Percentiles rank a stretch among this genome's conserved stretches.
These are phyloP conservation scores for Neophaeococcomyces mojaviensis DNA, from an alignment of 2,329 filamentous ascomycete genomes.

Conservation along the genomic window DNA sequence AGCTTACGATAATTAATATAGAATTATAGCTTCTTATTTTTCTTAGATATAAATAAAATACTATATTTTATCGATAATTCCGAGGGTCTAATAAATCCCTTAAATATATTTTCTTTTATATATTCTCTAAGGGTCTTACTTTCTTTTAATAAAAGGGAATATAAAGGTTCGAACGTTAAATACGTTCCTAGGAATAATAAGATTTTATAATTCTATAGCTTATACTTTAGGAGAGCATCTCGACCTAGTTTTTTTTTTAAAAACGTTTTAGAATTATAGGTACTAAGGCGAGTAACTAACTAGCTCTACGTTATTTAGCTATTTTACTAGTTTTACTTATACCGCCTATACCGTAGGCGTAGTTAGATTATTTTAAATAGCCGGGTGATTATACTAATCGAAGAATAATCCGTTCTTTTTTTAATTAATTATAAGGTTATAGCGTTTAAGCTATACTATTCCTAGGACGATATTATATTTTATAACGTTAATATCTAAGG, in stretches of 20 bases:
- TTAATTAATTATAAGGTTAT: not conserved
- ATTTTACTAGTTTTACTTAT: not conserved
- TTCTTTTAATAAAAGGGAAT: not conserved
- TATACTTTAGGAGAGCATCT: conserved; percentile 5
- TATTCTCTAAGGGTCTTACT: not conserved
- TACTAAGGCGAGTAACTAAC: not conserved
- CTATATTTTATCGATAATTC: not conserved
- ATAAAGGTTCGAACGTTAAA: not conserved
- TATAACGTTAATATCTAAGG: not conserved
- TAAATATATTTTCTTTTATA: not conserved
- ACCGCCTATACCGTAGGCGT: not conserved
- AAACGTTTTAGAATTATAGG: not conserved
- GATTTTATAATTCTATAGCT: conserved; percentile 6
- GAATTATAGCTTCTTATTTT: not conserved
- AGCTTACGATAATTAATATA: conserved; percentile 7
- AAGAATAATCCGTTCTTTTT: not conserved
- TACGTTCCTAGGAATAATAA: not conserved
- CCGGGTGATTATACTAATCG: not conserved
- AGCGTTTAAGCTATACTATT: conserved; percentile 2
- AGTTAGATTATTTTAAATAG: not conserved
- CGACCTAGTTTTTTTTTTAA: not conserved
- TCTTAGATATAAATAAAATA: conserved; percentile 8
- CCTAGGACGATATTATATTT: not conserved
- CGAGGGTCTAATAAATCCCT: not conserved
- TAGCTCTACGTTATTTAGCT: not conserved